These are phyloP conservation scores for Avena insularis DNA, from an alignment of 176 grass and related monocot genomes.

Conservation along the genomic window DNA sequence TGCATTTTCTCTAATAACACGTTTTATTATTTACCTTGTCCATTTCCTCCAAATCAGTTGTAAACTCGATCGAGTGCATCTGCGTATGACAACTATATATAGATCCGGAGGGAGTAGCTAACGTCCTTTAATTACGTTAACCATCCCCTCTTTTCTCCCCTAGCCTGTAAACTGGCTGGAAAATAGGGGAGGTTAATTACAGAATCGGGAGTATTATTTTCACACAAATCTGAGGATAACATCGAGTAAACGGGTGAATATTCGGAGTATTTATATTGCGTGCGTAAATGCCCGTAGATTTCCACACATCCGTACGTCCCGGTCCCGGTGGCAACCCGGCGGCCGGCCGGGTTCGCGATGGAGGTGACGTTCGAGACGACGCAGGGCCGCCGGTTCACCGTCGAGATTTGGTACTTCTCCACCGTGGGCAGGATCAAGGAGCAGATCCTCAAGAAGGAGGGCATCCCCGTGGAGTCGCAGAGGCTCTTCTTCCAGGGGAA, in stretches of 20 bases:
- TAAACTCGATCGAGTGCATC: too few relatives aligned
- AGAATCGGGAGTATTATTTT: background rate
- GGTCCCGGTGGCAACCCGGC: background rate
- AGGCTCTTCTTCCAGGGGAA: constrained; percentile 25
- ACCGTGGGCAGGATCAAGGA: constrained; percentile 23
- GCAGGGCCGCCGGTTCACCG: background rate
- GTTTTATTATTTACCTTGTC: too few relatives aligned
- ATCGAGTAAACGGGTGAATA: background rate
- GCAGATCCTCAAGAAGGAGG: background rate
- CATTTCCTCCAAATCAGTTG: too few relatives aligned
- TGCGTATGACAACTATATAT: too few relatives aligned
- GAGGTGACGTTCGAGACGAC: constrained; percentile 31
- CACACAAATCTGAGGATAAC: background rate
- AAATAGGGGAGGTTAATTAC: background rate
- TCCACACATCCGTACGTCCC: background rate
- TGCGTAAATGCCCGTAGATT: background rate
- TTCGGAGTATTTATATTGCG: background rate
- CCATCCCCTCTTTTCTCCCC: too few relatives aligned
- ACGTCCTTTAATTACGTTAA: too few relatives aligned
- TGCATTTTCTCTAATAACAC: too few relatives aligned
- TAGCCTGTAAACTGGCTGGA: background rate
- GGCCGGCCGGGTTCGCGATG: background rate
- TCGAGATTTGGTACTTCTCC: constrained; percentile 25
- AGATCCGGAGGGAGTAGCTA: too few relatives aligned
- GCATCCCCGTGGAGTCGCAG: constrained; percentile 24